These are phyloP conservation scores for Ascomycota sp. DNA, from an alignment of 2,329 filamentous ascomycete species.

Conservation along the genomic window DNA sequence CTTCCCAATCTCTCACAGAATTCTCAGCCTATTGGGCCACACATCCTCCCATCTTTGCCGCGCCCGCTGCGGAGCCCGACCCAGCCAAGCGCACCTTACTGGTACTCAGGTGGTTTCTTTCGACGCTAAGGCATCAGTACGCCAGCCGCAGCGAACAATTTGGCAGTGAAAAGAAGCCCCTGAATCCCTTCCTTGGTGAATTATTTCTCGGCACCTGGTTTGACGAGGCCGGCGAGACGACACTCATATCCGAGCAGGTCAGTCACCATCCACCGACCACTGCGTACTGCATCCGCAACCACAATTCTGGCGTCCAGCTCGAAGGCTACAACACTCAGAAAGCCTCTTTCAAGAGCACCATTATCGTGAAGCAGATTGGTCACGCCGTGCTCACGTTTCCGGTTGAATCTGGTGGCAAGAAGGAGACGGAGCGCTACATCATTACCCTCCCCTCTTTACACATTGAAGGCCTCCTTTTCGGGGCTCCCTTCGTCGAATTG, in stretches of 20 bases:
- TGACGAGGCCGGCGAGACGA: conserved; percentile 61
- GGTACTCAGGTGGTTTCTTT: conserved; percentile 93
- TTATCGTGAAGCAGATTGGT: conserved; percentile 86
- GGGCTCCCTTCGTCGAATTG: conserved; percentile 76
- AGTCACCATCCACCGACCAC: conserved; percentile 88
- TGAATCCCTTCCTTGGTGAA: conserved; percentile 92
- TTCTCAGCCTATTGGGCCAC: conserved; percentile 73
- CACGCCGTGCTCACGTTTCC: conserved; percentile 69
- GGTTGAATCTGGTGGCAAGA: conserved; percentile 10
- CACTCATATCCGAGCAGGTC: conserved; percentile 85
- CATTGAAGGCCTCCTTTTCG: conserved; percentile 80
- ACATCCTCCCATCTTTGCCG: conserved; percentile 58
- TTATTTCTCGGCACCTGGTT: conserved; percentile 85
- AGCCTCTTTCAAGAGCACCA: conserved; percentile 81
- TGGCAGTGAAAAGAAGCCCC: conserved; percentile 90
- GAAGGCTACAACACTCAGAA: conserved; percentile 92
- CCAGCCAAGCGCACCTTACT: conserved; percentile 64
- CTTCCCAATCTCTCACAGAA: conserved; percentile 57
- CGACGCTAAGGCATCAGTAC: conserved; percentile 75
- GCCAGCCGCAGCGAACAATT: conserved; percentile 53
- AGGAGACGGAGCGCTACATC: conserved; percentile 49
- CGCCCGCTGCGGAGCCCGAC: conserved; percentile 60
- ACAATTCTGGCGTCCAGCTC: conserved; percentile 58
- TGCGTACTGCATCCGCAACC: conserved; percentile 81
- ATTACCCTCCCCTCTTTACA: conserved; percentile 83